Base-by-base conservation (phyloP, 148 eudicot genomes). In the Spergularia bocconei region DNA sequence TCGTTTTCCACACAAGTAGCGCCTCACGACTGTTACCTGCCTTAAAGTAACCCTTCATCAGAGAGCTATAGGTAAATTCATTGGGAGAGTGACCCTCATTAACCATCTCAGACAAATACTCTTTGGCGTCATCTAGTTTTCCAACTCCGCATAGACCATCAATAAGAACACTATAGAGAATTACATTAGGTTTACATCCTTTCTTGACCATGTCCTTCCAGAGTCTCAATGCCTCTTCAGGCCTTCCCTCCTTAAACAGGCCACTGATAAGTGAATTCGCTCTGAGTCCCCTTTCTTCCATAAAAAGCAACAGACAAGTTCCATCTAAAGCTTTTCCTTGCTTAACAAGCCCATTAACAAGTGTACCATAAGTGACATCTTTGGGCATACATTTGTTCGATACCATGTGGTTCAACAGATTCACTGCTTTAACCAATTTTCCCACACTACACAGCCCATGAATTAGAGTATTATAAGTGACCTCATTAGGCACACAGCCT, bases 321-420 rank as follows among this genome's bases (percentile, higher is more conserved):
- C 87, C 98, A 75, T 94, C 98, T 41, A 67, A 68, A 20, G 88
- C 83, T 83, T 88, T 85, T 70, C 93, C 83, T 77, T 85, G 86
- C 85, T 88, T 94, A 71, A 92, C 97, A 76, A 90, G 87, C 48
- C 97, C 97, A 81, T 94, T 85, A 75, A 92, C 89, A 70, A 94
- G 82, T 9, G 98, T 88, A 50, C 97, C 96, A 82, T 88, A 94
- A 0, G 98, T 94, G 71, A 94, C 84, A 55, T 82, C 87, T 81
- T 87, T 92, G 29, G 98, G 98, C 66, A 87, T 62, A 56, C 86
- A 89, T 70, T 85, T 94, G 64, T 81, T 79, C 14, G 73, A 72
- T 23, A 94, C 87, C 98, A 94, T 94, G 65, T 86, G 86, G 60
- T 83, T 82, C 84, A 91, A 86, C 59, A 94, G 89, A 79, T 83